Evolutionary conservation across 164 flowering plant species (phyloP).

Genomic region (Macadamia integrifolia): DNA sequence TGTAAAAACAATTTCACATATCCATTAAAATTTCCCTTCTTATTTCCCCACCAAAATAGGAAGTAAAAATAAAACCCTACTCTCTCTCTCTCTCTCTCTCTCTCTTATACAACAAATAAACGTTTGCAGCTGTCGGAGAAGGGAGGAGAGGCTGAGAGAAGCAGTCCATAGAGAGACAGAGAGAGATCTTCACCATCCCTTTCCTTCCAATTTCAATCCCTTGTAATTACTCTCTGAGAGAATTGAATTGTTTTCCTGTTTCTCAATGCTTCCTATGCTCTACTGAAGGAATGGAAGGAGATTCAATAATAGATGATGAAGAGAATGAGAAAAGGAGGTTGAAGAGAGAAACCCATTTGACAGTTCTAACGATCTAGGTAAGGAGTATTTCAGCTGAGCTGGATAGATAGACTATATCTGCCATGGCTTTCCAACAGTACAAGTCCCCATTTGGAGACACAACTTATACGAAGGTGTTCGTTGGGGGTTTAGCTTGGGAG

Average conservation of each 20-base stretch:
- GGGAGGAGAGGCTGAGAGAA: no score
- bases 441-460: conserved; percentile 91
- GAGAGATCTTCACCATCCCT: background rate
- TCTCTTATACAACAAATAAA: conserved; percentile 59
- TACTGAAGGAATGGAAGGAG: conserved; percentile 17
- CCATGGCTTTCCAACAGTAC: conserved; percentile 59
- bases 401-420: background rate
- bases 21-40: no score
- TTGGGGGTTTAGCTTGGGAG: conserved; percentile 97
- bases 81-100: conserved; percentile 2
- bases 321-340: conserved; percentile 13
- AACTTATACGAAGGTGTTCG: conserved; percentile 82
- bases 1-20: no score
- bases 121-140: conserved; percentile 73
- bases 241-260: conserved; percentile 1
- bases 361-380: background rate
- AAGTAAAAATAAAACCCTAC: no score
- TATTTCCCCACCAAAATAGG: no score
- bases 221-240: conserved; percentile 20
- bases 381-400: no score
- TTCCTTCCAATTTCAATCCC: background rate
- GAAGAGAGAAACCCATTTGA: conserved; percentile 2
- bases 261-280: conserved; percentile 13
- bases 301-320: conserved; percentile 5
- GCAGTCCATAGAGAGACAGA: no score